Base-by-base conservation (phyloP, 2,329 filamentous ascomycete genomes). In the Aspergillus texensis region DNA sequence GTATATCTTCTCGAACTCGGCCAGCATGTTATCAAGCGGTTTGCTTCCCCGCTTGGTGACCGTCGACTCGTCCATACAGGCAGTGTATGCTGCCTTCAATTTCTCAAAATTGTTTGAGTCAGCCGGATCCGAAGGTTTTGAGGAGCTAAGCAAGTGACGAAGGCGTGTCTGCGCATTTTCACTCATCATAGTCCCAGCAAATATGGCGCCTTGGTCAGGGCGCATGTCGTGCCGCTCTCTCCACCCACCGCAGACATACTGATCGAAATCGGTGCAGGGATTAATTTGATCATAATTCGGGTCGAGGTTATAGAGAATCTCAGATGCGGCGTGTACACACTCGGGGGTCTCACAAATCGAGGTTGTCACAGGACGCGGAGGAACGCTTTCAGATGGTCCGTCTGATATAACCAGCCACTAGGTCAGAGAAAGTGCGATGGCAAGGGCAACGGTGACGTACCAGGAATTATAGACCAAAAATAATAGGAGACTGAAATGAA, bases 171-270 rank as follows among this genome's bases (percentile, higher is more conserved):
- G 82, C 6, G 85, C 85, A 63, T 84, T 84, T 71, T 91, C 88
- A 24, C 78, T 78, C 85, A 91, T 88, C 64, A 87, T 81, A 2
- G 83, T 86, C 28, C 84, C 84, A 2, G 88, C 86, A 64, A 88
- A 89, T 39, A 83, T 83, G 68, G 84, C 83, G 39, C 85, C 83
- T 65, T 88, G 85, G 70, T 91, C 89, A 4, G 86, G 79, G 3
- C 89, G 85, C 62, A 91, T 83, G 69, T 91, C 88, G 76, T 91
- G 85, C 11, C 80, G 82, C 26, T 86, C 81, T 58, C 84, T 81
- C 85, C 89, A 92, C 12, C 89, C 89, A 61, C 87, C 88, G 69
- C 89, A 91, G 24, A 88, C 87, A 61, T 88, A 83, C 72, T 88
- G 81, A 64, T 91, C 87, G 64, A 92, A 92, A 70, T 91, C 78